Evolutionary conservation across 2,329 filamentous ascomycete species (phyloP), one percentile per base, ranked within the genome.

Genomic region (Paecilomyces sp.): DNA sequence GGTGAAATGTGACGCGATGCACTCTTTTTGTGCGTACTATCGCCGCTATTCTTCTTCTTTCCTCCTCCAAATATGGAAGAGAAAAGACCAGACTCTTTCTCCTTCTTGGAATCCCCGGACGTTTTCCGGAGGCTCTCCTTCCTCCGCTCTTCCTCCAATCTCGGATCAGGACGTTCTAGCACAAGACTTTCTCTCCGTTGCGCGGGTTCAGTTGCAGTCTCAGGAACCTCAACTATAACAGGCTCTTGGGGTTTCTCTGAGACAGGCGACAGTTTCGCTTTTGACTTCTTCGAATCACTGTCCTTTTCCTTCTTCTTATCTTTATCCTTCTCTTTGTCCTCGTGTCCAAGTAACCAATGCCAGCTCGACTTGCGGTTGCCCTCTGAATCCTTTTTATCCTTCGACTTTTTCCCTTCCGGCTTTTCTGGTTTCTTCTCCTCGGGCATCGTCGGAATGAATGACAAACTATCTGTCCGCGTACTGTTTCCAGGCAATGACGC

Each of bases 31-130:
- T 86, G 83, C 60, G 82, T 81, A 34, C 83, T 83, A 58, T 96
- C 91, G 65, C 87, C 87, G 60, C 93, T 89, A 59, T 85, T 81
- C 75, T 91, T 96, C 79, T 93, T 96, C 79, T 95, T 95, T 61
- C 88, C 85, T 51, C 91, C 90, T 15, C 92, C 91, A 70, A 99
- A 97, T 58, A 99, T 87, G 0, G 92, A 94, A 0, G 92, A 93
- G 66, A 99, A 92, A n/a, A 97, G 82, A 7, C 92, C 88, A 12
- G 79, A 74, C 62, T 96, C 91, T 70, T 95, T 96, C 65, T 97
- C 92, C 72, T 92, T 96, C 77, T 93, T 96, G 11, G 77, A 72
- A 22, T 87, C 82, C 33, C 80, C 78, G 0, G 83, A 82, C 3
- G 86, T 83, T 71, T 92, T 94, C 53, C 91, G 86, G 63, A 79